Evolutionary conservation across 768 basidiomycete genomes (phyloP).

Genomic region (Lentinula aciculospora): DNA sequence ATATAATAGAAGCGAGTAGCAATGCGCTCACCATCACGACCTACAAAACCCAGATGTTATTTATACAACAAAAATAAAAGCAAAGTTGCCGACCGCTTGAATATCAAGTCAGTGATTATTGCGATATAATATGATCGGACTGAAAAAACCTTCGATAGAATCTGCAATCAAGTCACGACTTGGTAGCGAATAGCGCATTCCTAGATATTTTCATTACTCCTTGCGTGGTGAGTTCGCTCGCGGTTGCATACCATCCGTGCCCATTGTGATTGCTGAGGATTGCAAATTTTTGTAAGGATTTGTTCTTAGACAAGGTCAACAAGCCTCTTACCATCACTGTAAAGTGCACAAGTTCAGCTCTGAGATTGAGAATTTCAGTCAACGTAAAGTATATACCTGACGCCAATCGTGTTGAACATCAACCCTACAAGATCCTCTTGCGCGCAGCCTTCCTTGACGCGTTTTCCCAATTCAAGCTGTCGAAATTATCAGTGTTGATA

Average conservation of each 20-base stretch:
- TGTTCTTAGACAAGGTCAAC: not conserved
- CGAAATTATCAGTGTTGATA: conserved; percentile 1
- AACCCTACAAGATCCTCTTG: conserved; percentile 78
- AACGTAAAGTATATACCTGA: conserved; percentile 50
- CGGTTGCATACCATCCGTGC: conserved; percentile 63
- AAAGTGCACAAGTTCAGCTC: not conserved
- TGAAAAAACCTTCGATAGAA: conserved; percentile 57
- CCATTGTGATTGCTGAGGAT: conserved; percentile 81
- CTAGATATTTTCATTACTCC: conserved; percentile 26
- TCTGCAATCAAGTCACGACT: conserved; percentile 88
- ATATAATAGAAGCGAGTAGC: not conserved
- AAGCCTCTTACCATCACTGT: not conserved
- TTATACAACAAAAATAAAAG: not conserved
- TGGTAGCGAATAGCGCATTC: conserved; percentile 88
- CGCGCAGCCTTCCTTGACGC: conserved; percentile 78
- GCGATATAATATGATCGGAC: not conserved
- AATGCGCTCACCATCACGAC: conserved; percentile 43
- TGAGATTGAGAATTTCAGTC: not conserved
- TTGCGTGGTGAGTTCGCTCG: not conserved
- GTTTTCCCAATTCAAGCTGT: conserved; percentile 75
- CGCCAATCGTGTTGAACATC: conserved; percentile 81
- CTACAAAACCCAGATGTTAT: conserved; percentile 20
- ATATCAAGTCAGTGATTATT: not conserved
- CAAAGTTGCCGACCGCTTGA: not conserved
- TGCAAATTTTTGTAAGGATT: not conserved